A percentile compares a stretch with the other conserved stretches of the same genome.
These are phyloP conservation scores for Lachancea quebecensis DNA, from an alignment of 805 yeast genomes.

Conservation along the genomic window DNA sequence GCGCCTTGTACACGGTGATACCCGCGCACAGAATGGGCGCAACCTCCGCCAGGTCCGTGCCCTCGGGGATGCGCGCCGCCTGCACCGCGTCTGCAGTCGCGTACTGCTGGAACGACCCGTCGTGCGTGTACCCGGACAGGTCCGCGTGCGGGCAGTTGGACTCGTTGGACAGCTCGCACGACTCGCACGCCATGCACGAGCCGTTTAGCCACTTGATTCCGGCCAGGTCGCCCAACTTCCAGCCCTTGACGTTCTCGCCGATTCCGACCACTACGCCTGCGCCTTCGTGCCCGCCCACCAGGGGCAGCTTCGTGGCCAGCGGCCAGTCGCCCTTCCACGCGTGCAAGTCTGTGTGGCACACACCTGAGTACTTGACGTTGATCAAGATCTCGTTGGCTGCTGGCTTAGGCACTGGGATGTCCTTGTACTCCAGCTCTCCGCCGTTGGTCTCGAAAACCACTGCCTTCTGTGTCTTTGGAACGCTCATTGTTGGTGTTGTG, in stretches of 20 bases:
- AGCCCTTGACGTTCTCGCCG: constrained; percentile 51
- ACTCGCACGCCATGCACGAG: constrained; percentile 55
- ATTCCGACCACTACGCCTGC: constrained; percentile 59
- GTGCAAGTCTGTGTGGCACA: constrained; percentile 90
- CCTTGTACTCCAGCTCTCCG: constrained; percentile 59
- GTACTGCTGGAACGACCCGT: constrained; percentile 88
- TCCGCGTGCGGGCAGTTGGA: constrained; percentile 62
- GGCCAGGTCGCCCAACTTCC: constrained; percentile 56
- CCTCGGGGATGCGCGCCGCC: constrained; percentile 72
- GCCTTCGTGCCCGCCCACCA: constrained; percentile 68
- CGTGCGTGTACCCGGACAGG: constrained; percentile 81
- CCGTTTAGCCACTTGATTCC: constrained; percentile 65
- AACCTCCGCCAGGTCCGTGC: constrained; percentile 64
- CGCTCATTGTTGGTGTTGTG: constrained; percentile 7
- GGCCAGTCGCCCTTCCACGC: constrained; percentile 97
- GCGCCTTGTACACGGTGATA: constrained; percentile 84
- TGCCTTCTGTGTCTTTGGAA: constrained; percentile 68
- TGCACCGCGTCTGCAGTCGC: constrained; percentile 84
- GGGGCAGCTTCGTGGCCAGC: constrained; percentile 49
- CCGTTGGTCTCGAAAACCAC: constrained; percentile 59
- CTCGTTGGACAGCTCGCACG: constrained; percentile 49
- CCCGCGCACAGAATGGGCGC: constrained; percentile 90
- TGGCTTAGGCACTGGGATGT: constrained; percentile 75
- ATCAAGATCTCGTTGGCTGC: constrained; percentile 70
- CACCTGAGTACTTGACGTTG: constrained; percentile 83